Conservation (phyloP, 345 rosid genomes). For the rapeseed (Brassica napus) region Da-Ae NC_063440.1:9428501-9429000, state of each 20-base stretch:
- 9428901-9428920: constrained; percentile 21
- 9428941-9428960: constrained; percentile 13
- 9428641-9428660: constrained; percentile 73
- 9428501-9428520: constrained; percentile 70
- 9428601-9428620: constrained; percentile 62
- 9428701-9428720: constrained; percentile 65
- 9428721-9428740: constrained; percentile 69
- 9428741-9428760: constrained; percentile 61
- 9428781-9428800: constrained; percentile 82
- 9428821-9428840: constrained; percentile 35
- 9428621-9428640: constrained; percentile 70
- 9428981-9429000: constrained; percentile 26
- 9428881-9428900: constrained; percentile 16
- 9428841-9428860: constrained; percentile 37
- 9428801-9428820: constrained; percentile 61
- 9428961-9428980: neutral
- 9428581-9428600: constrained; percentile 31
- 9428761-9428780: constrained; percentile 73
- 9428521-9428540: constrained; percentile 44
- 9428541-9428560: constrained; percentile 29
- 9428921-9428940: constrained; percentile 31
- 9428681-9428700: constrained; percentile 68
- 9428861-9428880: neutral
- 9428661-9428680: constrained; percentile 66
- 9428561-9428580: constrained; percentile 18